Percentiles rank a stretch among this genome's conserved stretches.
phyloP scores from a whole-genome alignment of 2,329 filamentous ascomycete genomes.

The Aspergillus alliaceus region DNA sequence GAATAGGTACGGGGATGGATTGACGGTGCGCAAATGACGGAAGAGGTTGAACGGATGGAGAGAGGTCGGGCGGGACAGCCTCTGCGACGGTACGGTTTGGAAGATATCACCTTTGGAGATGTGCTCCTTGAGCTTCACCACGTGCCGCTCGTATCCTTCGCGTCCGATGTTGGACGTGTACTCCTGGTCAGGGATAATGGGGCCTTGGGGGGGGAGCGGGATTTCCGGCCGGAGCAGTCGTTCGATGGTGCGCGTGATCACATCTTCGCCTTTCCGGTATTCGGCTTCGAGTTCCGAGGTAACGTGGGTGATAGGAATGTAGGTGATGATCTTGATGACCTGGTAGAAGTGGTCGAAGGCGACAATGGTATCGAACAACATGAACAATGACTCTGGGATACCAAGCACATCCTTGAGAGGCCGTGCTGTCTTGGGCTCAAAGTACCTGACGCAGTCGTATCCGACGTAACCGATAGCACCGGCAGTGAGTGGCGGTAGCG shows the following conservation, averaged over 20 bases:
- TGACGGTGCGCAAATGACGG: slow-evolving; percentile 91
- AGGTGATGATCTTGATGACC: slow-evolving; percentile 89
- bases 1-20: slow-evolving; percentile 96
- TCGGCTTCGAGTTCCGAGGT: slow-evolving; percentile 61
- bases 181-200: slow-evolving; percentile 70
- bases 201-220: slow-evolving; percentile 72
- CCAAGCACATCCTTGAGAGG: slow-evolving; percentile 83
- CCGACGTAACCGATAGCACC: slow-evolving; percentile 96
- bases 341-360: slow-evolving; percentile 95
- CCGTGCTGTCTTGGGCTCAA: slow-evolving; percentile 92
- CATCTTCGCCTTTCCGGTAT: slow-evolving; percentile 67
- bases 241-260: slow-evolving; percentile 66
- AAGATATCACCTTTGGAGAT: slow-evolving; percentile 93
- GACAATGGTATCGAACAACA: slow-evolving; percentile 93
- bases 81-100: slow-evolving; percentile 92
- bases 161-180: slow-evolving; percentile 92
- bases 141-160: slow-evolving; percentile 86
- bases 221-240: slow-evolving; percentile 73
- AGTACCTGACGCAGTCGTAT: slow-evolving; percentile 96
- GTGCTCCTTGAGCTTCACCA: slow-evolving; percentile 82
- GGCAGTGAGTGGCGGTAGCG: slow-evolving; percentile 81
- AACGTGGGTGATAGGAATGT: slow-evolving; percentile 68
- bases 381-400: slow-evolving; percentile 93
- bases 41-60: slow-evolving; percentile 99
- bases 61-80: slow-evolving; percentile 82